Conservation (phyloP, 2,329 filamentous ascomycete species). For the Aureobasidium sp. region DNA sequence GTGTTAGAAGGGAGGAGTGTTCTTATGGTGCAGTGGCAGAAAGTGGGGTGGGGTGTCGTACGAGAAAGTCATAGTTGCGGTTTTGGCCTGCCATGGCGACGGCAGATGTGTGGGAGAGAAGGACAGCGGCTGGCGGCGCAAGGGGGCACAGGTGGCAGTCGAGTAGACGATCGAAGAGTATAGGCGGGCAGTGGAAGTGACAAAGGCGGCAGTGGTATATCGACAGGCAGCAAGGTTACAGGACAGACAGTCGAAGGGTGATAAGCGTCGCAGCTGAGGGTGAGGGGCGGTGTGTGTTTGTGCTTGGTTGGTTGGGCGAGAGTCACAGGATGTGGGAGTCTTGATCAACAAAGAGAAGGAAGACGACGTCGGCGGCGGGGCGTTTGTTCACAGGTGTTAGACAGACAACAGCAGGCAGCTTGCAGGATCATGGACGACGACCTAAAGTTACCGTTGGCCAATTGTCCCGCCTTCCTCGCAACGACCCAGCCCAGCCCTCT, state of each 20-base stretch:
- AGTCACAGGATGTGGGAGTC: neutral
- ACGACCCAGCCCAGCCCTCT: too few species aligned
- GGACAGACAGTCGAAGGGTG: neutral
- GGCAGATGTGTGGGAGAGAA: neutral
- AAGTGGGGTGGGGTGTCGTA: conserved; percentile 39
- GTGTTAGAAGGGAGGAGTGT: neutral
- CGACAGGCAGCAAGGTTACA: neutral
- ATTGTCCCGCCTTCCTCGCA: neutral
- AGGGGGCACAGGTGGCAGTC: too few species aligned
- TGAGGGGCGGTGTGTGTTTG: neutral
- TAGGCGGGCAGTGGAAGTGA: too few species aligned
- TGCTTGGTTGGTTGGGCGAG: neutral
- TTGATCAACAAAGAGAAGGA: neutral
- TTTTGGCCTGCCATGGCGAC: conserved; percentile 74
- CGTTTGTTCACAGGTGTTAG: neutral
- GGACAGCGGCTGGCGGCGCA: neutral
- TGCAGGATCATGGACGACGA: neutral
- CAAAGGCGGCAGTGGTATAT: too few species aligned
- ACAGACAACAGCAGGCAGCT: neutral
- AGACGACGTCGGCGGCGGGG: conserved; percentile 2
- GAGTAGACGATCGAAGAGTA: too few species aligned
- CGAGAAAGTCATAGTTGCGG: conserved; percentile 98
- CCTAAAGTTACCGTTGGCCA: neutral
- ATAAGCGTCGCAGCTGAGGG: too few species aligned
- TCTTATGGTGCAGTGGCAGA: neutral